phyloP scores from a whole-genome alignment of 2,329 filamentous ascomycete species.

The Beauveria australis region DNA sequence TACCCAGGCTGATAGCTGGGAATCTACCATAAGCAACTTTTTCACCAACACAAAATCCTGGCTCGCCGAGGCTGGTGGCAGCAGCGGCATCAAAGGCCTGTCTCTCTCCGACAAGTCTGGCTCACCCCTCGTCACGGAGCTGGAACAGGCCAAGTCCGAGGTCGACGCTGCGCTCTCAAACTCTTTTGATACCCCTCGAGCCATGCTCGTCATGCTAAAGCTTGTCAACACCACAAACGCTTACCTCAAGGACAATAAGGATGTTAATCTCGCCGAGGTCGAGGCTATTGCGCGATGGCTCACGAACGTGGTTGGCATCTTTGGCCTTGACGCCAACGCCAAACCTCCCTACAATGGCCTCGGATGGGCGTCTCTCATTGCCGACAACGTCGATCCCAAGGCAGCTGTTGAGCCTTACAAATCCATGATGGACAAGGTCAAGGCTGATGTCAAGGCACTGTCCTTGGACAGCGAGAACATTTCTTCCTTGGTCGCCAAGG shows the following conservation, averaged over 20 bases:
- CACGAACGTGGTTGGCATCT: conserved; percentile 74
- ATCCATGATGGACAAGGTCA: conserved; percentile 35
- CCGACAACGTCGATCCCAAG: conserved; percentile 34
- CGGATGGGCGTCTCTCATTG: conserved; percentile 42
- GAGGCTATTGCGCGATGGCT: conserved; percentile 65
- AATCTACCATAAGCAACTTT: conserved; percentile 65
- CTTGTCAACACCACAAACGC: conserved; percentile 72
- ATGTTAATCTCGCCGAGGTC: conserved; percentile 37
- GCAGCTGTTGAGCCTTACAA: conserved; percentile 40
- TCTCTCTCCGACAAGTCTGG: conserved; percentile 25
- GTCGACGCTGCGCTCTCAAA: conserved; percentile 58
- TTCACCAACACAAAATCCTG: conserved; percentile 50
- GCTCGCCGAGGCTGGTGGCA: conserved; percentile 35
- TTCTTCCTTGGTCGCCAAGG: conserved; percentile 32
- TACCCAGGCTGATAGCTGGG: conserved; percentile 67
- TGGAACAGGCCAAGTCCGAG: conserved; percentile 47
- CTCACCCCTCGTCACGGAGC: conserved; percentile 30
- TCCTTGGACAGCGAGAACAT: conserved; percentile 41
- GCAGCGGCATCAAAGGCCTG: conserved; percentile 28
- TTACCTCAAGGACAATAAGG: conserved; percentile 39
- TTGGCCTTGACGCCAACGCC: conserved; percentile 67
- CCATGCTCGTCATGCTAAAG: conserved; percentile 70
- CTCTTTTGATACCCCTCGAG: conserved; percentile 78
- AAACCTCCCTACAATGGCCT: conserved; percentile 45
- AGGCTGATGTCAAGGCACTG: conserved; percentile 36